These are phyloP conservation scores for Chloris gayana DNA, from an alignment of 176 grass and related monocot genomes.

Conservation along the genomic window DNA sequence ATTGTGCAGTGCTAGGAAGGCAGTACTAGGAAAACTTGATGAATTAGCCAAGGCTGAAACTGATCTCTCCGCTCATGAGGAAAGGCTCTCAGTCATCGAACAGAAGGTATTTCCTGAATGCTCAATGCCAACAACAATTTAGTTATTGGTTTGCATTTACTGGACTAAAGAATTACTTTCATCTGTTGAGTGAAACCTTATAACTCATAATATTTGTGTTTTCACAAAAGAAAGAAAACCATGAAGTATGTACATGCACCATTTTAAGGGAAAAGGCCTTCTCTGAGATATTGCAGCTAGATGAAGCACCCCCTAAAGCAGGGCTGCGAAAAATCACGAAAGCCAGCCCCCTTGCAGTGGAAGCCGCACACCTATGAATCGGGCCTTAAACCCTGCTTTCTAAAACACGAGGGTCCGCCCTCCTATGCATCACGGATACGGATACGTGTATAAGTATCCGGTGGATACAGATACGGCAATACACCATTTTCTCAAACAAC, in stretches of 20 bases:
- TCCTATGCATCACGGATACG: no score
- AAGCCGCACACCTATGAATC: not conserved
- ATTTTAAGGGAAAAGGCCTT: not conserved
- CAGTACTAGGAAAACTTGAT: slow-evolving; percentile 75
- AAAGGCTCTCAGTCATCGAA: slow-evolving; percentile 67
- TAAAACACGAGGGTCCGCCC: not conserved
- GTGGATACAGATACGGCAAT: no score
- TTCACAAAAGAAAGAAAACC: slow-evolving; percentile 16
- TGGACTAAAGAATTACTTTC: slow-evolving; percentile 1
- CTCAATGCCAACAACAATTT: not conserved
- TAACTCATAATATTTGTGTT: not conserved
- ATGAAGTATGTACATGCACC: not conserved
- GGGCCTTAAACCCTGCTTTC: not conserved
- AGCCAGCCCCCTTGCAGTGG: not conserved
- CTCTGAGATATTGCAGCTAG: not conserved
- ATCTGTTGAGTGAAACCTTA: not conserved
- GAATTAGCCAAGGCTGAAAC: slow-evolving; percentile 76
- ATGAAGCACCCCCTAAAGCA: not conserved
- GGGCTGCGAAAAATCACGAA: not conserved
- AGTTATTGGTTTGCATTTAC: slow-evolving; percentile 27
- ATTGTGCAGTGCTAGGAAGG: slow-evolving; percentile 63
- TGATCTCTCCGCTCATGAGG: slow-evolving; percentile 65
- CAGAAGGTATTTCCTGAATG: slow-evolving; percentile 55
- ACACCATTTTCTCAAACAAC: not conserved
- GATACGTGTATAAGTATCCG: no score